Evolutionary conservation across 1,139 yeast species (phyloP), one percentile per base, ranked within the genome.

Genomic region (Candida neerlandica): DNA sequence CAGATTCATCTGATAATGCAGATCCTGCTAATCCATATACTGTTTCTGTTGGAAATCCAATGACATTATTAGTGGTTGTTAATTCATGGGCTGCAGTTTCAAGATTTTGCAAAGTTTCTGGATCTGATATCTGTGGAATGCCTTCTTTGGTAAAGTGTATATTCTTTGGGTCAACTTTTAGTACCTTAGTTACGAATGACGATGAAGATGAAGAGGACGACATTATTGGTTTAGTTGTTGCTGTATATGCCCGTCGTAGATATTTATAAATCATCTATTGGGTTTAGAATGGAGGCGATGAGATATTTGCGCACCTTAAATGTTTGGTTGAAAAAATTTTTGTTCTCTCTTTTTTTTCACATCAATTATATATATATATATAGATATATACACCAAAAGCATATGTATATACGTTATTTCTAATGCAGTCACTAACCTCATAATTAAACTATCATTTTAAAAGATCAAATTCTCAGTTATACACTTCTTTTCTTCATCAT

Each of bases 41-140:
- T 0, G 99, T 94, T 63, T 94, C 99, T 0, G 99, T 90, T 2
- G 99, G 99, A 61, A 94, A 92, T 0, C 95, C 98, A 14, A 94
- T 91, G 0, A 85, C 90, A 27, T 82, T 71, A 33, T 73, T 65
- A 0, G 89, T 74, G 2, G 67, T 64, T 15, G 71, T 67, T 10
- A 89, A 67, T 29, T 84, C 73, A 2, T 67, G 55, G 0, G 92
- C 87, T 3, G 96, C 96, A 30, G 72, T 66, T 9, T 66, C 52
- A 2, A 90, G 66, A 52, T 81, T 81, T 6, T 55, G 50, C 52
- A 71, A 67, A 0, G 95, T 85, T 41, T 65, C 69, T 11, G 69
- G 57, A 59, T 85, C 89, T 0, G 73, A 57, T n/a, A 87, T 75
- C 0, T 57, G 62, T 2, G 84, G 85, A 12, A 61, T 46, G 4